phyloP scores from a whole-genome alignment of 2,329 filamentous ascomycete species.

The Alternaria longipes region DNA sequence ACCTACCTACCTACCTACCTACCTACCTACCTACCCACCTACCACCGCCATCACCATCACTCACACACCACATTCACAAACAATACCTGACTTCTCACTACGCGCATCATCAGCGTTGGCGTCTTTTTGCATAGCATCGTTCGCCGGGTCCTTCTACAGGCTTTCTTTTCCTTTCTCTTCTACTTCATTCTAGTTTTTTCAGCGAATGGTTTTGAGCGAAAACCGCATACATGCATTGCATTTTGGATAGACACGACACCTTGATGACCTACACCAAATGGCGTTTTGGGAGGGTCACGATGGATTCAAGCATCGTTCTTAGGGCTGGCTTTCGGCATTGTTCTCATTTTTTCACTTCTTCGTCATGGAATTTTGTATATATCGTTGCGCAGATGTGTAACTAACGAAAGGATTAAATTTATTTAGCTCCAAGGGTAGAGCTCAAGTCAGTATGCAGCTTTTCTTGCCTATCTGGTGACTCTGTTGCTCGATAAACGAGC shows the following conservation, averaged over 20 bases:
- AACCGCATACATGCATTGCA: constrained; percentile 5
- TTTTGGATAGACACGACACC: constrained; percentile 14
- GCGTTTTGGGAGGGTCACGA: constrained; percentile 4
- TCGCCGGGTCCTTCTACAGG: background rate
- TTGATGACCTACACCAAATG: constrained; percentile 2
- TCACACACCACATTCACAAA: background rate
- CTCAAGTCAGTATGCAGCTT: background rate
- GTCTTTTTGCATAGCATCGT: background rate
- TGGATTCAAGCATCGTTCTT: constrained; percentile 1
- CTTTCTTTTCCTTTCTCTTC: background rate
- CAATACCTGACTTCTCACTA: background rate
- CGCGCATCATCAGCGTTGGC: background rate
- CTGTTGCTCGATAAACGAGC: background rate
- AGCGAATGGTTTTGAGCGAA: constrained; percentile 11
- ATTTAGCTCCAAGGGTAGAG: background rate
- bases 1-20: background rate
- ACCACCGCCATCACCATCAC: background rate
- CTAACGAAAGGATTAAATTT: background rate
- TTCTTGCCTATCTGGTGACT: background rate
- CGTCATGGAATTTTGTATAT: background rate
- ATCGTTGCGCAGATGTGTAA: constrained; percentile 5
- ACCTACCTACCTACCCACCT: background rate
- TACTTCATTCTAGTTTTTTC: background rate
- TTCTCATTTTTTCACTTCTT: background rate
- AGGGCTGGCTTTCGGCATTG: background rate